Conservation (phyloP, 768 basidiomycete genomes). For the Termitomyces sp. region DNA sequence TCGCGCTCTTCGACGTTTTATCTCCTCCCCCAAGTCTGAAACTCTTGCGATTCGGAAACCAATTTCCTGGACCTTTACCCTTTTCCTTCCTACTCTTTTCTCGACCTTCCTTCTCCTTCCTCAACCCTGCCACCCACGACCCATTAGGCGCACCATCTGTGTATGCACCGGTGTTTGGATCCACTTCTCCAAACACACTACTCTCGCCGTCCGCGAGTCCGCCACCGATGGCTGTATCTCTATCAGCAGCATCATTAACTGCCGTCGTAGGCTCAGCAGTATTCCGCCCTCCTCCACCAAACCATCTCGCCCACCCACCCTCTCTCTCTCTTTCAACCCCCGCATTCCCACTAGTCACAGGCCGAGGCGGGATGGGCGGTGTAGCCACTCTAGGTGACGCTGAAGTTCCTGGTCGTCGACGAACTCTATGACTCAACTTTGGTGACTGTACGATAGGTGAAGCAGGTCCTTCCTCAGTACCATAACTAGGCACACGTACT, state of each 20-base stretch:
- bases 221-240: background rate
- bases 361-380: constrained; percentile 3
- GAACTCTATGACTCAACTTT: background rate
- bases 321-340: constrained; percentile 1
- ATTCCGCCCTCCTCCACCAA: constrained; percentile 2
- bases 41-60: constrained; percentile 53
- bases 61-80: constrained; percentile 23
- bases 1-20: constrained; percentile 17
- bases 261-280: constrained; percentile 1
- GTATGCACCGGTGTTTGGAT: constrained; percentile 13
- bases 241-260: constrained; percentile 1
- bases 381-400: background rate
- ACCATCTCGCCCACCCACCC: constrained; percentile 6
- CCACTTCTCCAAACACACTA: background rate
- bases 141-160: constrained; percentile 8
- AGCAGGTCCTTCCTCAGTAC: background rate
- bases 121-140: background rate
- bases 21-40: constrained; percentile 32
- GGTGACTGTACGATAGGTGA: background rate
- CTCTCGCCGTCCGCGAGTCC: background rate
- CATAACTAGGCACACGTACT: background rate
- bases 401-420: constrained; percentile 1
- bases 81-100: constrained; percentile 22
- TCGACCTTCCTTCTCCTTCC: constrained; percentile 20
- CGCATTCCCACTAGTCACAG: constrained; percentile 7